Percentiles rank a stretch among this genome's conserved stretches.
phyloP scores from a whole-genome alignment of 2,329 filamentous ascomycete species.

The Cladosporium velox region DNA sequence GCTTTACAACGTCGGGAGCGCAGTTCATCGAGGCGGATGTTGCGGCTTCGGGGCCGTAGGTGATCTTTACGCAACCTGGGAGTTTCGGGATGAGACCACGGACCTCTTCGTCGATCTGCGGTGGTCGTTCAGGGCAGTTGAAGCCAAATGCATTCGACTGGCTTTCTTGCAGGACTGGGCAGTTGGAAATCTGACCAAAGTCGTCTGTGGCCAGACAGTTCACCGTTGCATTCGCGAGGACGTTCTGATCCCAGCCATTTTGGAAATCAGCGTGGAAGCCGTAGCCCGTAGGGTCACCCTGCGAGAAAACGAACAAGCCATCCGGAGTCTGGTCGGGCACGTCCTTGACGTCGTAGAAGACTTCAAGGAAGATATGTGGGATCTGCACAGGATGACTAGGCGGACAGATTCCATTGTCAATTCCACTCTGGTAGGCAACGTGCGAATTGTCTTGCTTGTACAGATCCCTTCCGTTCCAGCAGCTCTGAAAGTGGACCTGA shows the following conservation, averaged over 20 bases:
- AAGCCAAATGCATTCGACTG: conserved; percentile 32
- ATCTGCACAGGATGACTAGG: conserved; percentile 41
- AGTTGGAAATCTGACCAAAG: conserved; percentile 40
- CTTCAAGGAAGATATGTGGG: conserved; percentile 46
- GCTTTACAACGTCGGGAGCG: conserved; percentile 25
- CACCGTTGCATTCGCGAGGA: conserved; percentile 43
- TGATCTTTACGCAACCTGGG: conserved; percentile 40
- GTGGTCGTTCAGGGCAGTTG: conserved; percentile 37
- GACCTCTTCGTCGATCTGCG: conserved; percentile 35
- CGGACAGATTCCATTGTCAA: conserved; percentile 47
- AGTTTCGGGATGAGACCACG: conserved; percentile 35
- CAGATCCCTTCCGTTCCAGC: conserved; percentile 41
- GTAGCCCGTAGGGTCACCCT: conserved; percentile 53
- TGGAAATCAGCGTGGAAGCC: conserved; percentile 58
- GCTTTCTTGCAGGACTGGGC: conserved; percentile 35
- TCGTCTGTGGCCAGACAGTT: conserved; percentile 40
- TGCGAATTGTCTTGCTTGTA: conserved; percentile 45
- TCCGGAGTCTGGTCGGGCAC: conserved; percentile 40
- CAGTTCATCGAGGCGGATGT: conserved; percentile 36
- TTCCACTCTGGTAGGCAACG: conserved; percentile 42
- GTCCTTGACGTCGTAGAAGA: conserved; percentile 38
- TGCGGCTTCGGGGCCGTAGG: conserved; percentile 35
- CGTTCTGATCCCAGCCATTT: conserved; percentile 50
- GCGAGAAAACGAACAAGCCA: conserved; percentile 49
- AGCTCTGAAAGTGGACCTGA: conserved; percentile 42